Base-by-base conservation (phyloP, 169 alveolate species). In the Besnoitia besnoiti region DNA sequence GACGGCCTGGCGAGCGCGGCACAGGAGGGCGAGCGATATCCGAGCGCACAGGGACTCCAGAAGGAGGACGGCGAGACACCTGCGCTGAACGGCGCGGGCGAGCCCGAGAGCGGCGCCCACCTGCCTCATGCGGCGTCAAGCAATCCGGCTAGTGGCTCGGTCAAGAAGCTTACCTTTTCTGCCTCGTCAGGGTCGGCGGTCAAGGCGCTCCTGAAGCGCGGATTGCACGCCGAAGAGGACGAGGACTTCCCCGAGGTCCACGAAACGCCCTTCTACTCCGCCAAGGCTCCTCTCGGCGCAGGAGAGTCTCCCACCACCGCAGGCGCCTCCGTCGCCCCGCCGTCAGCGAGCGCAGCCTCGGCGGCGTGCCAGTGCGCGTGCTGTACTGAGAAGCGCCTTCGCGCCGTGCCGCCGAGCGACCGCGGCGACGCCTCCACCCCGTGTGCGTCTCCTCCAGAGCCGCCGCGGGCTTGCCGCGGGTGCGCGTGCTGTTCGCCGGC, bases 191-290 rank as follows among this genome's bases (percentile, higher is more conserved):
- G 33, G 12, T 55, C 67, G 67, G 7, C 67, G 12, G 67, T 55
- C 30, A 55, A 55, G 67, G 67, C 67, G 67, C 46, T 73, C 8
- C 44, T 73, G 46, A 73, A 73, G n/a, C 82, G 82, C 1, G 82
- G 82, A 16, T 16, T 73, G 82, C 82, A 73, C n/a, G 82, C 3
- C 10, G 82, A 73, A n/a, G 82, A 73, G n/a, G 82, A 73, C 14
- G 82, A 73, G 16, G 82, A 73, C 24, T 73, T 16, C 46, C 47
- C 24, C 82, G 82, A 16, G 27, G n/a, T 73, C 24, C 82, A 73
- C 39, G 39, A 73, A 42, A 42, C 14, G 44, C n/a, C 16, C 46
- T 37, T 39, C 39, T 35, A 37, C 82, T 73, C 12, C 82, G 82
- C 82, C 30, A 16, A 37, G 27, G 47, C 82, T 39, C 82, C 67